These are phyloP conservation scores for Penicillium digitatum DNA, from an alignment of 2,329 filamentous ascomycete species.

Conservation along the genomic window DNA sequence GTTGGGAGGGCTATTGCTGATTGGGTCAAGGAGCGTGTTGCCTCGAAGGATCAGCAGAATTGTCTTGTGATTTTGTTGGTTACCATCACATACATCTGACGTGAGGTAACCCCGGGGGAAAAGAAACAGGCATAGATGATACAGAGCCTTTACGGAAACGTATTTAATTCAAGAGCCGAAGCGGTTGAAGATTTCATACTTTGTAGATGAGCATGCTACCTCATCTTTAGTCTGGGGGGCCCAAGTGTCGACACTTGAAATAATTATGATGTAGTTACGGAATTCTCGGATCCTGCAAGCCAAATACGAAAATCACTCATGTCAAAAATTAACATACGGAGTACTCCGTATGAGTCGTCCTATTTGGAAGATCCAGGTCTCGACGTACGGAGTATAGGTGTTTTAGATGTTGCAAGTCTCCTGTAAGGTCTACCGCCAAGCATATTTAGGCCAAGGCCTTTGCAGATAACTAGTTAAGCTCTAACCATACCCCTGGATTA, in stretches of 20 bases:
- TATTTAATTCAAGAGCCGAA: not conserved
- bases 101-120: not conserved
- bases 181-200: not conserved
- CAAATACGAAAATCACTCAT: slow-evolving; percentile 1
- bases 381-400: not conserved
- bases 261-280: not conserved
- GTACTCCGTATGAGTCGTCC: not conserved
- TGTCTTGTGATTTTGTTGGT: too few relatives aligned
- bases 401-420: not conserved
- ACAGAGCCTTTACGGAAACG: not conserved
- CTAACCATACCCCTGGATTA: not conserved
- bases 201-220: not conserved
- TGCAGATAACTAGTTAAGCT: not conserved
- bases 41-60: not conserved
- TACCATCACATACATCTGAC: not conserved
- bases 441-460: not conserved
- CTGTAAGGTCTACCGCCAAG: slow-evolving; percentile 3
- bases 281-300: not conserved
- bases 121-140: not conserved
- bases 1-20: slow-evolving; percentile 31
- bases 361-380: not conserved
- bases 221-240: too few relatives aligned
- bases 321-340: not conserved
- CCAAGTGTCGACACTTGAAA: not conserved
- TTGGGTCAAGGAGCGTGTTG: slow-evolving; percentile 11